These are phyloP conservation scores for Neurospora sp. DNA, from an alignment of 495 filamentous ascomycete genomes.

Conservation along the genomic window DNA sequence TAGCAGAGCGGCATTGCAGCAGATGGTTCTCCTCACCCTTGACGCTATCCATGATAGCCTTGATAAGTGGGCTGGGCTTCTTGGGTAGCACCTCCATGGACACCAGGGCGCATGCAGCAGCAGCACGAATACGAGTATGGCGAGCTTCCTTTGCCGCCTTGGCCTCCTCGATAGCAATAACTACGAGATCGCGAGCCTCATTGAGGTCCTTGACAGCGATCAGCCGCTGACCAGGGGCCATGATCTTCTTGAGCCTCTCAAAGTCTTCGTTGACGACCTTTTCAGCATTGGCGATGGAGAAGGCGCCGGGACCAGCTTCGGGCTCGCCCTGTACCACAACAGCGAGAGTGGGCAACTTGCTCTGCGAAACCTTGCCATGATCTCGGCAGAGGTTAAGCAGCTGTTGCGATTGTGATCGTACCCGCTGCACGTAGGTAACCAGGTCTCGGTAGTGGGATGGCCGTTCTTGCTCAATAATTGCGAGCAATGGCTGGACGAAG, in stretches of 20 bases:
- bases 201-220: constrained; percentile 63
- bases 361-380: constrained; percentile 61
- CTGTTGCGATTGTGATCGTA: constrained; percentile 81
- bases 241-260: constrained; percentile 69
- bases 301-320: constrained; percentile 81
- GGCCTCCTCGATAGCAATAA: constrained; percentile 67
- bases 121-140: constrained; percentile 77
- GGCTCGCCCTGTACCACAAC: constrained; percentile 87
- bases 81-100: constrained; percentile 80
- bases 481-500: constrained; percentile 50
- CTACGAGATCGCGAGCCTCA: constrained; percentile 59
- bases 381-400: constrained; percentile 84
- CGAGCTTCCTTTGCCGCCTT: constrained; percentile 66
- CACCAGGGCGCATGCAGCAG: constrained; percentile 78
- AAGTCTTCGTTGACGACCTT: constrained; percentile 76
- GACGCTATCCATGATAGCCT: constrained; percentile 94
- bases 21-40: constrained; percentile 90
- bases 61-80: constrained; percentile 83
- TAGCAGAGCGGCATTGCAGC: constrained; percentile 79
- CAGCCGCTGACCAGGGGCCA: constrained; percentile 75
- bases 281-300: constrained; percentile 78
- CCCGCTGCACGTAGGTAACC: constrained; percentile 75
- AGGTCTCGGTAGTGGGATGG: constrained; percentile 80
- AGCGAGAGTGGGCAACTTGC: constrained; percentile 68
- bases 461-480: constrained; percentile 68